phyloP scores from a whole-genome alignment of 2,329 filamentous ascomycete genomes.

The Arthrocladium fulminans region DNA sequence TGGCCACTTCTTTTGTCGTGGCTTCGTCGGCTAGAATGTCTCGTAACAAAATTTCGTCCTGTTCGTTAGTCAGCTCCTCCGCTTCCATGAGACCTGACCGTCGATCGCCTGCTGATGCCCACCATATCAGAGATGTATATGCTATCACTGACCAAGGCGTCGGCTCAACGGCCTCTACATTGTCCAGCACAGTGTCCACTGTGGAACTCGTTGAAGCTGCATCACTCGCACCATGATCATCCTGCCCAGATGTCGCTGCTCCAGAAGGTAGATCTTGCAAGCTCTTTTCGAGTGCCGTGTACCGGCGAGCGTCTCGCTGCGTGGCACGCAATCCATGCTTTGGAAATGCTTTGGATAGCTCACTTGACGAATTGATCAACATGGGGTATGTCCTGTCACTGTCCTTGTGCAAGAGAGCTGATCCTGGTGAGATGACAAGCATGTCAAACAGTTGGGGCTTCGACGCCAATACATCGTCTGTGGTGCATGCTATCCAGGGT shows the following conservation, averaged over 20 bases:
- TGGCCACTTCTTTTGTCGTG: conserved; percentile 34
- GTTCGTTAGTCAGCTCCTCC: conserved; percentile 39
- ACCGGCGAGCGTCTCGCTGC: conserved; percentile 80
- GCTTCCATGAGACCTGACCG: conserved; percentile 47
- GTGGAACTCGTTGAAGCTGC: conserved; percentile 25
- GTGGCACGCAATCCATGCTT: conserved; percentile 69
- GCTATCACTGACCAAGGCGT: conserved; percentile 52
- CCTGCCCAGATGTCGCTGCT: conserved; percentile 14
- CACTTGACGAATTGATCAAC: conserved; percentile 50
- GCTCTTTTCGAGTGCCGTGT: conserved; percentile 57
- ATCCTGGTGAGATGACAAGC: conserved; percentile 68
- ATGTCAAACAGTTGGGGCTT: conserved; percentile 86
- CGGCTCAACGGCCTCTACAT: conserved; percentile 44
- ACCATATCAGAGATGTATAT: conserved; percentile 58
- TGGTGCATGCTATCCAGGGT: conserved; percentile 92
- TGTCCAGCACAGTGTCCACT: conserved; percentile 33
- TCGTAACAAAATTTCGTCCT: conserved; percentile 26
- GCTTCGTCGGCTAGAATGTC: background rate
- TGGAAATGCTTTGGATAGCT: conserved; percentile 32
- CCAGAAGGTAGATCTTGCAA: conserved; percentile 32
- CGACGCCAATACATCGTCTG: conserved; percentile 80
- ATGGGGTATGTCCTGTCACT: conserved; percentile 61
- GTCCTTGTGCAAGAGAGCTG: conserved; percentile 47
- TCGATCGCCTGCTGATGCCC: conserved; percentile 56
- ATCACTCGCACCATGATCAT: conserved; percentile 28